Base-by-base conservation (phyloP, 129 eudicot genomes). In the Centaurea solstitialis region DNA sequence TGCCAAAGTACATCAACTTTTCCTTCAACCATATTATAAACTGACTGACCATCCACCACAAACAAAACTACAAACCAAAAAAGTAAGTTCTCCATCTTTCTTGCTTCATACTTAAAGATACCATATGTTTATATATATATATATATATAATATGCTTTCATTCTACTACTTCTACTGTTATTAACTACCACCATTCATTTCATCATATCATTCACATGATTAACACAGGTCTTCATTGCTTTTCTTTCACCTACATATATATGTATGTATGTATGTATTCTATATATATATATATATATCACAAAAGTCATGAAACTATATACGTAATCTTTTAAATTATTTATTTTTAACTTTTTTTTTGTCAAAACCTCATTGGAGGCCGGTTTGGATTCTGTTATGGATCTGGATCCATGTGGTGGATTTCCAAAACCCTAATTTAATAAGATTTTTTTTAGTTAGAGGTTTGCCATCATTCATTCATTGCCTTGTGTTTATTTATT, bases 371-470 rank as follows among this genome's bases (percentile, higher is more conserved):
- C n/a, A 12, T 26, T 23, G 4, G 26, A 13, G 37, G 37, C 24
- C 10, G 5, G 4, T 67, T 70, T 39, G 26, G 35, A 41, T 65
- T 80, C 53, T 20, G 79, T 33, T 67, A 41, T 10, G 76, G 68
- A 79, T 78, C 84, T 18, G 74, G 74, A 73, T 73, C 24, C 38
- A 64, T 64, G n/a, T 50, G 67, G n/a, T 71, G 28, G 47, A 80
- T 26, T 81, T 74, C 68, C 7, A 45, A 65, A 17, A 73, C 79
- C 82, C 76, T 69, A 47, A 5, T 73, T 20, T 61, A 72, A 23
- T 74, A 41, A 12, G 33, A 43, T 21, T 22, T 33, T 26, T 26
- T 28, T 26, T 73, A 10, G 6, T 38, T 17, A 35, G 50, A 35
- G 15, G 47, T 35, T 15, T 39, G 17, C 26, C 38, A 11, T 73